Percentiles rank a stretch among this genome's conserved stretches.
Evolutionary conservation across 805 yeast genomes (phyloP).

Genomic region (Schizosaccharomyces japonicus): DNA sequence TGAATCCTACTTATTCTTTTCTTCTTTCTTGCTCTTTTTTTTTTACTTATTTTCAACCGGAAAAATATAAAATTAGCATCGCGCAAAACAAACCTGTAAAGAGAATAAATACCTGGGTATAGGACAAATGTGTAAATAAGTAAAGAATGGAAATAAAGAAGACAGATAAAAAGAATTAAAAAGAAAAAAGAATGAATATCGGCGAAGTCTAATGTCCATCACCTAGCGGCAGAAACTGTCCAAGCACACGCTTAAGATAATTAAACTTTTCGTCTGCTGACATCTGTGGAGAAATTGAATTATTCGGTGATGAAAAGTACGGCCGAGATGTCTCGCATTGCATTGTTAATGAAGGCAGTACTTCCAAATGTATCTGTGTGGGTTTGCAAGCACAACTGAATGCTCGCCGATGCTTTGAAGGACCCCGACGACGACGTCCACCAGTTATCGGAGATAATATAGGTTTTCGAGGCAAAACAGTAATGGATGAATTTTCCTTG

Average conservation of each 20-base stretch:
- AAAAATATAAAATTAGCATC: constrained; percentile 7
- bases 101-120: not conserved
- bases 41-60: too few species aligned
- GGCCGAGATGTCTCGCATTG: too few species aligned
- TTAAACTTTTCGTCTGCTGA: constrained; percentile 5
- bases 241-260: too few species aligned
- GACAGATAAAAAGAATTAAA: not conserved
- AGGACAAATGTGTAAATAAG: not conserved
- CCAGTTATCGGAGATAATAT: too few species aligned
- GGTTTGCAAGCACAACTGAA: too few species aligned
- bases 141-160: not conserved
- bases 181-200: not conserved
- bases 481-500: too few species aligned
- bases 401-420: too few species aligned
- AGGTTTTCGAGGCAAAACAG: too few species aligned
- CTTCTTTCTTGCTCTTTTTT: constrained; percentile 2
- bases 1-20: constrained; percentile 6
- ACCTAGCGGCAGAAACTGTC: constrained; percentile 2
- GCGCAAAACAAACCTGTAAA: constrained; percentile 5
- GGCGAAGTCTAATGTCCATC: constrained; percentile 5
- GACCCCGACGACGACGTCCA: too few species aligned
- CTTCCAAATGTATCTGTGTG: too few species aligned
- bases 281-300: constrained; percentile 5
- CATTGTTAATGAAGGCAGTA: too few species aligned
- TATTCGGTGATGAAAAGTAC: constrained; percentile 1